Conservation (phyloP, 495 filamentous ascomycete species). For the Melanomma pulvis-pyrius region DNA sequence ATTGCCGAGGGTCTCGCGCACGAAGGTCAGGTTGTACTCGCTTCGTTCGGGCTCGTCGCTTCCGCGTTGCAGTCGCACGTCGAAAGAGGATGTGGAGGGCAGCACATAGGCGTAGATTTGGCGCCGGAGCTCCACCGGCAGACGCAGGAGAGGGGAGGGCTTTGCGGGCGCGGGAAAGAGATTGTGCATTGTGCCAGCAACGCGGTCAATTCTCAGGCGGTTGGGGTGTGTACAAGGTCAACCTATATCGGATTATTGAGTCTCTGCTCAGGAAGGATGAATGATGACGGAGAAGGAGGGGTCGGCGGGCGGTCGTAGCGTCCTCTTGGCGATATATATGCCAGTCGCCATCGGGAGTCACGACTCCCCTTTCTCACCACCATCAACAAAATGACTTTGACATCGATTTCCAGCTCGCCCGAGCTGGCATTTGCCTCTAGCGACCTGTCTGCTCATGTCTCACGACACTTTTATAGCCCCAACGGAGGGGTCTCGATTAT, state of each 20-base stretch:
- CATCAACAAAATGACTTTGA: constrained; percentile 29
- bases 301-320: not conserved
- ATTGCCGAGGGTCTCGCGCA: constrained; percentile 19
- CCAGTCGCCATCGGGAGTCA: not conserved
- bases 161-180: not conserved
- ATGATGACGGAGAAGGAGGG: not conserved
- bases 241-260: not conserved
- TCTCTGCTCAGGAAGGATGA: not conserved
- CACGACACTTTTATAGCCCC: constrained; percentile 64
- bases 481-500: constrained; percentile 67
- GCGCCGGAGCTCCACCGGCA: constrained; percentile 47
- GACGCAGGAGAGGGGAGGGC: constrained; percentile 37
- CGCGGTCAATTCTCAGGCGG: not conserved
- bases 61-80: constrained; percentile 17
- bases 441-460: constrained; percentile 47
- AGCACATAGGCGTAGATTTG: constrained; percentile 46
- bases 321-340: constrained; percentile 7
- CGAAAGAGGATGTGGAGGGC: constrained; percentile 38
- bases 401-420: constrained; percentile 20
- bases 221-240: not conserved
- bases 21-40: constrained; percentile 35
- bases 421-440: constrained; percentile 27
- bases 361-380: constrained; percentile 18
- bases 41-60: constrained; percentile 7
- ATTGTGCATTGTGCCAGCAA: constrained; percentile 5